Base-by-base conservation (phyloP, 768 basidiomycete species). In the Pholiota conissans region DNA sequence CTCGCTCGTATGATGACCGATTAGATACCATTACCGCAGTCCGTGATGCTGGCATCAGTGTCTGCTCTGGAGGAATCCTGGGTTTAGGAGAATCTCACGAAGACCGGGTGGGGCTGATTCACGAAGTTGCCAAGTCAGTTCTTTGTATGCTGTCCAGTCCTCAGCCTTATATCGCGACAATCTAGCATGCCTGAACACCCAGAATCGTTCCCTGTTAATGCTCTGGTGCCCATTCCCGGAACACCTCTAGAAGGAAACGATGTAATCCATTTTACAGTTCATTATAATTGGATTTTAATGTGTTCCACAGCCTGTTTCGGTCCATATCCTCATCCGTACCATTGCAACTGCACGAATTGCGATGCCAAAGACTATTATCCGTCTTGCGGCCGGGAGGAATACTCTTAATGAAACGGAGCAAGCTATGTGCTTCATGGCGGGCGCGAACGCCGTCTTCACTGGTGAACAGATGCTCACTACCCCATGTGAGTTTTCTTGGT, bases 191-290 rank as follows among this genome's bases (percentile, higher is more conserved):
- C 91, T 37, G 91, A 95, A 70, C 93, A 98, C 66, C 96, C 96
- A n/a, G 96, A 98, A 71, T 95, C 93, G 4, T 98, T 98, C 80
- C 96, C 96, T 0, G 95, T 98, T 59, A 98, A 98, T 71, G 95
- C 96, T 13, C 81, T 98, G 56, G 96, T 98, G 1, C 95, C 96
- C 13, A 98, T 98, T 60, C 81, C 89, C 62, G 96, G 96, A 32
- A 98, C 96, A 5, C 96, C 96, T 11, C 75, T 98, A 46, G 95
- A 95, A 73, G 77, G 81, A 58, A 98, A 98, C 67, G 90, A 95
- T 72, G 94, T 89, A 65, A 55, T n/a, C 10, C 28, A 18, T 51
- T 58, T 37, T 61, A 85, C n/a, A n/a, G n/a, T n/a, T n/a, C n/a
- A n/a, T n/a, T n/a, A n/a, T n/a, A n/a, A n/a, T n/a, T n/a, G n/a